Conservation (phyloP, 2,329 filamentous ascomycete species). For the Hortaea werneckii region DNA sequence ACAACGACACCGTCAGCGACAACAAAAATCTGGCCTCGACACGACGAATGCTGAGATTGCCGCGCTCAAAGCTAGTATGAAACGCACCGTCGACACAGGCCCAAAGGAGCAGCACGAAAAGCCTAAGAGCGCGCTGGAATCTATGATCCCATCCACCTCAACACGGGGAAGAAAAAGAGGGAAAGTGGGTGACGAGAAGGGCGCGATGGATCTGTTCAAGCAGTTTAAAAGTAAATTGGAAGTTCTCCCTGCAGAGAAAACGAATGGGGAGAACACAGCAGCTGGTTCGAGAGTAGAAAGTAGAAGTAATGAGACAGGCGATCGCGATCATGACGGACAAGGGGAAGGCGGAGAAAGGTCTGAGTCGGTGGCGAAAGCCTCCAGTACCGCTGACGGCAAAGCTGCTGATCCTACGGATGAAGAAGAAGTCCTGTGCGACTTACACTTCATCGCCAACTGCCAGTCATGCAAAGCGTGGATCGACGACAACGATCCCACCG, state of each 20-base stretch:
- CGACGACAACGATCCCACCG: constrained; percentile 50
- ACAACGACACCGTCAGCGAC: constrained; percentile 8
- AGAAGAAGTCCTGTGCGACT: constrained; percentile 69
- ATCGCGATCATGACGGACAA: neutral
- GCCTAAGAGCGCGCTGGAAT: constrained; percentile 58
- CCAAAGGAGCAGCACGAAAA: constrained; percentile 38
- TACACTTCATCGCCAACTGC: constrained; percentile 93
- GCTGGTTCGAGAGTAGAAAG: neutral
- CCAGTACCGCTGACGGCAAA: neutral
- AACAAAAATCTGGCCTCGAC: constrained; percentile 23
- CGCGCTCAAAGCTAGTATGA: constrained; percentile 72
- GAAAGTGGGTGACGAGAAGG: constrained; percentile 40
- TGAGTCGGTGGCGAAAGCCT: neutral
- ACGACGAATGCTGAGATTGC: constrained; percentile 71
- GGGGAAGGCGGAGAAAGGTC: no score
- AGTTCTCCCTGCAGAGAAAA: constrained; percentile 9
- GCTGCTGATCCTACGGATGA: constrained; percentile 32
- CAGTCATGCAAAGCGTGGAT: constrained; percentile 87
- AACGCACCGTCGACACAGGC: constrained; percentile 41
- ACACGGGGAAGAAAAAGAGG: constrained; percentile 60
- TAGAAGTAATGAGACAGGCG: neutral
- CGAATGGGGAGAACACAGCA: neutral
- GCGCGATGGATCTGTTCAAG: constrained; percentile 60
- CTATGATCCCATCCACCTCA: constrained; percentile 63
- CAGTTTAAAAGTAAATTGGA: constrained; percentile 56